Evolutionary conservation across 495 filamentous ascomycete species (phyloP), one percentile per base, ranked within the genome.

Genomic region (Neurospora sp.): DNA sequence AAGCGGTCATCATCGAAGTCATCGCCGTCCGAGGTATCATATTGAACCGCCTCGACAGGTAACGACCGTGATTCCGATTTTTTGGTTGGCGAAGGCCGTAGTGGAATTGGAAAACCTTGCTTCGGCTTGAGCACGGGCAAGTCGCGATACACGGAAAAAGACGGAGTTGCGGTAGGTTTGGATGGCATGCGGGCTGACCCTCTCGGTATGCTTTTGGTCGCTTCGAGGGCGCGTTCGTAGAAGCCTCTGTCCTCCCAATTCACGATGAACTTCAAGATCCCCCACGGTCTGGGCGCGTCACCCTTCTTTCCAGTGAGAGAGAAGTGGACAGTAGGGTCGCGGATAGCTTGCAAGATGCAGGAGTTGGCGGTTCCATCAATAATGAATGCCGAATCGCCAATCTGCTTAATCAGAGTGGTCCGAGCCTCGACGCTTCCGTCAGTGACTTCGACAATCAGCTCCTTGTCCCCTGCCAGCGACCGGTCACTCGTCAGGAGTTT

Each of bases 81-180:
- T 11, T 24, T 54, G 48, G 48, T 59, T 59, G 48, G 48, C 24
- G 48, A 59, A 59, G 48, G 48, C 21, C 48, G 21, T 59, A 59
- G 48, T 6, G 48, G 21, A 59, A 31, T 28, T 59, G 11, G 48
- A 28, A 59, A 28, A 28, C 11, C 6, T 59, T 59, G 48, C 2
- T 28, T 59, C 24, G 82, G 83, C 11, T 75, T 89, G 4, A 75
- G 79, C 77, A 83, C 78, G 73, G 71, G 43, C 31, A 75, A 84
- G 2, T 85, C 84, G 7, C 72, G 71, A 13, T 88, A 85, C 71
- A 78, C 85, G 10, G 85, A 87, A 72, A 74, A 74, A 9, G 79
- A 85, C 48, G 83, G 84, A 6, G 89, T 85, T 2, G 88, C 21
- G 48, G 48, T 28, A 28, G 21, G 21, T 28, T 28, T 59, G 11